These are phyloP conservation scores for Agroathelia rolfsii DNA, from an alignment of 1,284 basidiomycete species.

Conservation along the genomic window DNA sequence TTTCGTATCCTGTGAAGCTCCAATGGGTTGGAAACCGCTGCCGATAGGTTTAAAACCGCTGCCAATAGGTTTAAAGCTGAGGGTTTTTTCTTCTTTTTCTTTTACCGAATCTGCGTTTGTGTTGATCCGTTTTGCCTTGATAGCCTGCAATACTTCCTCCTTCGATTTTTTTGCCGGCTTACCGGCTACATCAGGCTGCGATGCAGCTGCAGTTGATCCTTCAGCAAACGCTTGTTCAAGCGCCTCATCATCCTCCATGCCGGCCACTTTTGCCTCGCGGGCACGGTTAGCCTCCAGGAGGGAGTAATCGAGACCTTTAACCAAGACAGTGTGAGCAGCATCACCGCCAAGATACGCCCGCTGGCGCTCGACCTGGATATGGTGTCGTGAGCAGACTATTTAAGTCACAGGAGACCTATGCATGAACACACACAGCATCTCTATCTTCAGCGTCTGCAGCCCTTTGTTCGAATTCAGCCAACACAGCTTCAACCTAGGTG, in stretches of 20 bases:
- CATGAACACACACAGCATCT: conserved; percentile 35
- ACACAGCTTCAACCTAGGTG: conserved; percentile 62
- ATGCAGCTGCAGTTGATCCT: conserved; percentile 17
- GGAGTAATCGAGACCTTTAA: conserved; percentile 85
- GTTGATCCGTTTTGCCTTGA: conserved; percentile 49
- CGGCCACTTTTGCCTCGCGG: conserved; percentile 35
- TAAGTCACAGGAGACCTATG: not conserved
- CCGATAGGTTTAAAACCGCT: conserved; percentile 62
- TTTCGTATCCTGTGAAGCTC: conserved; percentile 29
- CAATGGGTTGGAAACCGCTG: too few species aligned
- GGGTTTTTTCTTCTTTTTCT: conserved; percentile 39
- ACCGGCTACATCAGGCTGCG: conserved; percentile 10
- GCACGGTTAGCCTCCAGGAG: conserved; percentile 80
- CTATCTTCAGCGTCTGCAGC: conserved; percentile 45
- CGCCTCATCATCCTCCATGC: conserved; percentile 61
- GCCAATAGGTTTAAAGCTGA: conserved; percentile 76
- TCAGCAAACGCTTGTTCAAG: conserved; percentile 67
- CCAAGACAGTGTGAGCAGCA: conserved; percentile 73
- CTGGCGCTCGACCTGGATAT: conserved; percentile 60
- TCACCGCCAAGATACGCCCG: conserved; percentile 84
- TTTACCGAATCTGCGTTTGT: conserved; percentile 9
- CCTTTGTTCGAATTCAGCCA: conserved; percentile 71
- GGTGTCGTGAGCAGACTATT: conserved; percentile 3
- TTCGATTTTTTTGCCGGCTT: conserved; percentile 56
- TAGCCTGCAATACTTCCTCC: conserved; percentile 60